These are phyloP conservation scores for Orychophragmus violaceus DNA, from an alignment of 345 rosid genomes.

Conservation along the genomic window DNA sequence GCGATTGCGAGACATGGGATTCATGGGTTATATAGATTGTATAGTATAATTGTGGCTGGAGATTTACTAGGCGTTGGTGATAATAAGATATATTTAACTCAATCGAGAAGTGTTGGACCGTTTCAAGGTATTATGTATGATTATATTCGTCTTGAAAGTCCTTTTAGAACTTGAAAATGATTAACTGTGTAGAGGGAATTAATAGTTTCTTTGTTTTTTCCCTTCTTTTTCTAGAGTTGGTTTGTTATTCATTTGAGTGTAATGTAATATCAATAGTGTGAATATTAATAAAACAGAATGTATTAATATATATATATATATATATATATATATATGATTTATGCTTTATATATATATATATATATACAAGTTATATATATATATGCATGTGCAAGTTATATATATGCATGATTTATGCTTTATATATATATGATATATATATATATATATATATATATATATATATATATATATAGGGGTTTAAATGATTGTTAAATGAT, in stretches of 20 bases:
- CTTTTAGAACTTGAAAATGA: slow-evolving; percentile 4
- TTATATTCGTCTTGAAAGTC: slow-evolving; percentile 69
- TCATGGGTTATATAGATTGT: slow-evolving; percentile 67
- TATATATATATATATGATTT: not conserved
- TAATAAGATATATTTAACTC: slow-evolving; percentile 58
- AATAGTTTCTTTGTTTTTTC: not conserved
- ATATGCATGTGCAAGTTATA: too few species aligned
- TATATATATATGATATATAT: too few species aligned
- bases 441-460: too few species aligned
- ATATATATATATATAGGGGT: too few species aligned
- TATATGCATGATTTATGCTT: too few species aligned
- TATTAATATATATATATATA: too few species aligned
- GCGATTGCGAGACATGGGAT: slow-evolving; percentile 87
- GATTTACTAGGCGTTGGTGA: slow-evolving; percentile 32
- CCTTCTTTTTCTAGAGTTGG: not conserved
- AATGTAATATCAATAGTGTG: slow-evolving; percentile 1
- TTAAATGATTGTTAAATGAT: too few species aligned
- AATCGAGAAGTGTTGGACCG: slow-evolving; percentile 32
- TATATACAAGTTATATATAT: too few species aligned
- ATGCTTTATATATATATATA: too few species aligned
- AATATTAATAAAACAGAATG: not conserved
- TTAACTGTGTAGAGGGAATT: not conserved
- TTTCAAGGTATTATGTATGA: slow-evolving; percentile 78
- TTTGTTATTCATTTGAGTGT: not conserved
- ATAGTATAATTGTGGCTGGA: slow-evolving; percentile 41